These are phyloP conservation scores for Vaccinium myrtillus DNA, from an alignment of 148 eudicot species.

Conservation along the genomic window DNA sequence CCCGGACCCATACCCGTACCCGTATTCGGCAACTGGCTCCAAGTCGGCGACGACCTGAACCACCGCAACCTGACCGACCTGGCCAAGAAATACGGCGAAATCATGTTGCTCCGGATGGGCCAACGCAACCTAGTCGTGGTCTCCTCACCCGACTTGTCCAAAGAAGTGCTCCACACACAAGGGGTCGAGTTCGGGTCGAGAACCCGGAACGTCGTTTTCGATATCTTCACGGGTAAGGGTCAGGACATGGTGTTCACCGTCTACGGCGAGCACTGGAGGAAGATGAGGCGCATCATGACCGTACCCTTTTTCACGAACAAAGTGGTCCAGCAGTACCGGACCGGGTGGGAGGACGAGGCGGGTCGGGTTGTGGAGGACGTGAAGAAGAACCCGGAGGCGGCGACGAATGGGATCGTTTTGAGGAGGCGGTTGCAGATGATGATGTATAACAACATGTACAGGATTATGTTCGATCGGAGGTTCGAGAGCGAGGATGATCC, in stretches of 20 bases:
- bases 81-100: conserved; percentile 59
- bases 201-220: conserved; percentile 68
- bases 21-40: conserved; percentile 75
- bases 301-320: conserved; percentile 77
- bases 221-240: conserved; percentile 72
- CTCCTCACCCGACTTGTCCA: conserved; percentile 66
- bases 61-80: conserved; percentile 51
- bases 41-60: conserved; percentile 73
- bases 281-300: conserved; percentile 79
- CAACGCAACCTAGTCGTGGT: conserved; percentile 62
- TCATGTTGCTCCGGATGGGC: conserved; percentile 61
- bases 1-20: conserved; percentile 74
- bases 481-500: conserved; percentile 72
- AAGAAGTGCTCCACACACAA: conserved; percentile 69
- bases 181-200: conserved; percentile 79
- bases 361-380: conserved; percentile 56
- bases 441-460: conserved; percentile 77
- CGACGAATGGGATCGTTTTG: conserved; percentile 51
- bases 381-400: conserved; percentile 45
- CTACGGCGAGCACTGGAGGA: conserved; percentile 81
- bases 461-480: conserved; percentile 67
- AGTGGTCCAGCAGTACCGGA: conserved; percentile 56
- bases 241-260: conserved; percentile 84
- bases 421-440: conserved; percentile 55
- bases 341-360: conserved; percentile 72